Percentiles rank a stretch among this genome's conserved stretches.
phyloP scores from a whole-genome alignment of 352 stramenopile genomes.

The Pythium oligandrum region DNA sequence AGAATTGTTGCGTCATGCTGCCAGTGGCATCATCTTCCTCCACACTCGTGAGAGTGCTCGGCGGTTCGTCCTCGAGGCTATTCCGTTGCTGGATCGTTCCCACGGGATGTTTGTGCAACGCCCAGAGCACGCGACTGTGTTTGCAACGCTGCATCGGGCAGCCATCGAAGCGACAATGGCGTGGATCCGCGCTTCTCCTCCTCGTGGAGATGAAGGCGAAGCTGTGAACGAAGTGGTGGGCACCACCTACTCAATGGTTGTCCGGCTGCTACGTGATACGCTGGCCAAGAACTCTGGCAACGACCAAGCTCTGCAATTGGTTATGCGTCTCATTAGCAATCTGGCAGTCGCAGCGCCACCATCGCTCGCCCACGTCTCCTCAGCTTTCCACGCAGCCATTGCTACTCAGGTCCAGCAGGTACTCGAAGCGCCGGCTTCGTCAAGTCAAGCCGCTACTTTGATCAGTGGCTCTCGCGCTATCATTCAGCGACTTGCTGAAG shows the following conservation, averaged over 20 bases:
- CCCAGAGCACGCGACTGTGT: slow-evolving; percentile 6
- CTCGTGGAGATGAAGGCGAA: slow-evolving; percentile 15
- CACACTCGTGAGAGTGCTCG: slow-evolving; percentile 1
- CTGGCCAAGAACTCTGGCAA: slow-evolving; percentile 5
- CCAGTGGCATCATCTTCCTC: slow-evolving; percentile 17
- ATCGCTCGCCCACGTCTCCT: slow-evolving; percentile 8
- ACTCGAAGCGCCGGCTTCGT: no score
- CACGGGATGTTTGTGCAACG: slow-evolving; percentile 16
- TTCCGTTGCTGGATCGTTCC: slow-evolving; percentile 16
- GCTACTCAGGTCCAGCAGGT: not conserved
- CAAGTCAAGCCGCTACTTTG: no score
- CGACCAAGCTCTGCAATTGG: slow-evolving; percentile 8
- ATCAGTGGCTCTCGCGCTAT: no score
- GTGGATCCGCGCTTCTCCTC: not conserved
- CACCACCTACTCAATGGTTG: slow-evolving; percentile 5
- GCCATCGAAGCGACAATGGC: slow-evolving; percentile 14
- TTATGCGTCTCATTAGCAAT: slow-evolving; percentile 11
- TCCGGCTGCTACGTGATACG: slow-evolving; percentile 7
- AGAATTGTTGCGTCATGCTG: slow-evolving; percentile 15
- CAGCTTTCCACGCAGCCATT: slow-evolving; percentile 7
- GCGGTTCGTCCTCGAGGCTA: slow-evolving; percentile 7
- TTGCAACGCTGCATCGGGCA: slow-evolving; percentile 14
- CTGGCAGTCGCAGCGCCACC: slow-evolving; percentile 2
- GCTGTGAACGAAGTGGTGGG: slow-evolving; percentile 12
- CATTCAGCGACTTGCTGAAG: no score